These are phyloP conservation scores for Rhodotorula paludigena DNA, from an alignment of 768 basidiomycete genomes.

Conservation along the genomic window DNA sequence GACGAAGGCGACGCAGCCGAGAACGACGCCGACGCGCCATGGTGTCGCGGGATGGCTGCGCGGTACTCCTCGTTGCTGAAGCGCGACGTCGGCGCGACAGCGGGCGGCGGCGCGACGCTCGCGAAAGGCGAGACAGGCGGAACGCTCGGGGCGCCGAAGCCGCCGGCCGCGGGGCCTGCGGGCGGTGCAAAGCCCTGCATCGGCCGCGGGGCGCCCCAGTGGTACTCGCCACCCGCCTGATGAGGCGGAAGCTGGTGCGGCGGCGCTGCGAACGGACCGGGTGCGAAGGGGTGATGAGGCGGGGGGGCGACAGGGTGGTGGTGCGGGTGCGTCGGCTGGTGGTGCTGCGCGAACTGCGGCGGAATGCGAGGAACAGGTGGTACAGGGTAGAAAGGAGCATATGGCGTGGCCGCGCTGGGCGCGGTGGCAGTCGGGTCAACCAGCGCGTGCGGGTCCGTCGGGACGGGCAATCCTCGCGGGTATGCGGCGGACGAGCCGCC, in stretches of 20 bases:
- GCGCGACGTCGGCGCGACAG: neutral
- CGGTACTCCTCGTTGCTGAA: slow-evolving; percentile 3
- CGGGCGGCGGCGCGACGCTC: neutral
- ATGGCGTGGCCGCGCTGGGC: neutral
- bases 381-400: slow-evolving; percentile 19
- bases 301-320: neutral
- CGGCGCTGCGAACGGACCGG: neutral
- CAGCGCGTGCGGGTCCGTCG: neutral
- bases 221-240: slow-evolving; percentile 27
- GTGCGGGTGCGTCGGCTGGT: neutral
- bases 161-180: slow-evolving; percentile 38
- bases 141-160: neutral
- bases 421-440: neutral
- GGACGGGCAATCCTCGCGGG: slow-evolving; percentile 4
- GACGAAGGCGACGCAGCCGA: slow-evolving; percentile 9
- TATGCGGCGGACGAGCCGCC: slow-evolving; percentile 12
- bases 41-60: slow-evolving; percentile 1
- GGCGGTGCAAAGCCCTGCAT: slow-evolving; percentile 16
- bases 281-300: slow-evolving; percentile 2
- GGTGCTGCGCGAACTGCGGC: slow-evolving; percentile 15
- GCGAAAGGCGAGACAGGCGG: neutral
- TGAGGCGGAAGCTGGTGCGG: slow-evolving; percentile 10
- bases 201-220: slow-evolving; percentile 26
- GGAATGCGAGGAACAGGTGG: slow-evolving; percentile 22
- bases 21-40: slow-evolving; percentile 25